Evolutionary conservation across 192 early-diverging fungal species (phyloP), one percentile per base, ranked within the genome.

Genomic region (Dimargaris xerosporica): DNA sequence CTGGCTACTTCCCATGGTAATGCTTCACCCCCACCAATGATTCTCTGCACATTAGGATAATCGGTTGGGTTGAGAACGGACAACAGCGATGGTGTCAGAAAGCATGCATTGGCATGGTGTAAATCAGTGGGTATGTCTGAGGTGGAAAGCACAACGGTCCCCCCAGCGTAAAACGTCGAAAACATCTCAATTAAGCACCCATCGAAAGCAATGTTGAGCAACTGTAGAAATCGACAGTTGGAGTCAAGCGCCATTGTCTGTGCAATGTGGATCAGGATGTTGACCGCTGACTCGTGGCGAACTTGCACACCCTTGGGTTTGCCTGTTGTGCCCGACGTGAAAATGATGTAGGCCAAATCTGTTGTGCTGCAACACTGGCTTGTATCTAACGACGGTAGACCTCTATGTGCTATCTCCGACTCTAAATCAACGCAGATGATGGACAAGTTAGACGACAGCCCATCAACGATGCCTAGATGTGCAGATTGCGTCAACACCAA

Each of bases 251-350:
- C 16, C 13, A 59, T 31, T 16, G 2, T 16, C 15, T 41, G 10
- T 10, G 19, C 16, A 16, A 2, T 19, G 19, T 3, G 19, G 29
- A 41, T 15, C 12, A 59, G 9, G 16, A 59, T 39, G 41, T 59
- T 59, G 5, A 34, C 19, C 13, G 29, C 23, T 2, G 56, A 31
- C 4, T 39, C 6, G 39, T 59, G 56, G 3, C 17, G 17, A 34
- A 59, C 56, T 6, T 15, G 28, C 5, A 59, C 31, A 31, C 56
- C 56, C 16, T 59, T 59, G 31, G 56, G 56, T 41, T 19, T 28
- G 16, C 56, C 56, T n/a, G 56, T 59, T 2, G 56, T 41, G 15
- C 56, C 56, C 1, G 56, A 59, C 0, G 56, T 59, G 41, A 59
- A 59, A 0, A 39, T 34, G 41, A 59, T 59, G n/a, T n/a, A n/a